phyloP scores from a whole-genome alignment of 2,329 filamentous ascomycete species.

The Camillea tinctor region DNA sequence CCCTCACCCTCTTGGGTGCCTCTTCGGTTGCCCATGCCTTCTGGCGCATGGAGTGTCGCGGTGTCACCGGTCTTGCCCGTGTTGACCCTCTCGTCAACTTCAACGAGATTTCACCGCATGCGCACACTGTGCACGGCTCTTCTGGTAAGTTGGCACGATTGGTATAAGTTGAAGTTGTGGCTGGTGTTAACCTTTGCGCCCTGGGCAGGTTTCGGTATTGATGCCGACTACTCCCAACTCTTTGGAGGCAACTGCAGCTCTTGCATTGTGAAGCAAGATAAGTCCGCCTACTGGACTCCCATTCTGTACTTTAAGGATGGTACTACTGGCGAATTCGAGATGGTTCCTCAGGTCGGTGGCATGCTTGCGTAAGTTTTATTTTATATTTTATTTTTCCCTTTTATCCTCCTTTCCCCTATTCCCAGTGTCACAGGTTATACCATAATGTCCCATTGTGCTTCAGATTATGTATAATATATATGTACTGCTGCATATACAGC shows the following conservation, averaged over 20 bases:
- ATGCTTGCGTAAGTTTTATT: slow-evolving; percentile 72
- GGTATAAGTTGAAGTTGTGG: not conserved
- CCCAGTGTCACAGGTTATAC: no score
- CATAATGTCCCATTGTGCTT: no score
- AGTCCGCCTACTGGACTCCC: slow-evolving; percentile 87
- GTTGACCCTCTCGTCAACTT: slow-evolving; percentile 75
- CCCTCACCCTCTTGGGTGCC: slow-evolving; percentile 30
- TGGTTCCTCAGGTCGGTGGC: slow-evolving; percentile 74
- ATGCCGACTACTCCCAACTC: slow-evolving; percentile 58
- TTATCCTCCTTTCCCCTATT: not conserved
- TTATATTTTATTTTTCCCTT: not conserved
- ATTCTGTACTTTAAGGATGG: slow-evolving; percentile 72
- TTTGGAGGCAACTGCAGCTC: slow-evolving; percentile 69
- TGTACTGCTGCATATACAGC: not conserved
- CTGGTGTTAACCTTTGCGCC: not conserved
- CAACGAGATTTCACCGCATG: slow-evolving; percentile 60
- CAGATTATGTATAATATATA: no score
- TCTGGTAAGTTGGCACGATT: slow-evolving; percentile 55
- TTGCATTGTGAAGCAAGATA: slow-evolving; percentile 76
- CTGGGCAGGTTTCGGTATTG: slow-evolving; percentile 62
- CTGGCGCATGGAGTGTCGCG: slow-evolving; percentile 86
- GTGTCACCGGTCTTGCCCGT: slow-evolving; percentile 65
- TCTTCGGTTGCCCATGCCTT: slow-evolving; percentile 61
- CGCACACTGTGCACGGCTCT: slow-evolving; percentile 74
- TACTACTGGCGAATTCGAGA: slow-evolving; percentile 61